These are phyloP conservation scores for Artemisia tridentata DNA, from an alignment of 129 eudicot genomes.

Conservation along the genomic window DNA sequence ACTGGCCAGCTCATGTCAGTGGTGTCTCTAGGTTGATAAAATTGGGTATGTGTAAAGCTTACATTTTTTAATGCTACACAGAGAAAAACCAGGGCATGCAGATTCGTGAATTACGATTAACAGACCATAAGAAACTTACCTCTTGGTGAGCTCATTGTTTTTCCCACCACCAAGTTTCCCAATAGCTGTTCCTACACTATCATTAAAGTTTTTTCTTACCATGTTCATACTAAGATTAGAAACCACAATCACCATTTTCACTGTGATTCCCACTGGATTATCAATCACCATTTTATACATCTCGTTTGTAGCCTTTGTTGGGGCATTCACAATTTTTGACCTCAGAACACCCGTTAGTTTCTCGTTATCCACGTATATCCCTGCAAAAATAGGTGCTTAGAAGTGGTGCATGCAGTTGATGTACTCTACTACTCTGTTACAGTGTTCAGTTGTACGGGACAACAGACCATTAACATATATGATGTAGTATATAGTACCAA, in stretches of 20 bases:
- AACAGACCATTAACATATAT: background rate
- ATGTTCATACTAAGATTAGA: conserved; percentile 62
- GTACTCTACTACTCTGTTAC: background rate
- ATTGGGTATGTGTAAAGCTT: no score
- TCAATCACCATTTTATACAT: conserved; percentile 65
- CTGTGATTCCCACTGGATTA: conserved; percentile 52
- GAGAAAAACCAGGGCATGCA: no score
- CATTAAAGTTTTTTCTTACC: conserved; percentile 67
- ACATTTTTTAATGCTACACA: no score
- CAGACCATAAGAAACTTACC: conserved; percentile 22
- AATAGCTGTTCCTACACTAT: conserved; percentile 63
- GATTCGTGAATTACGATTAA: background rate
- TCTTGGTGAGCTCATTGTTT: conserved; percentile 59
- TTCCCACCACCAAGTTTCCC: conserved; percentile 62
- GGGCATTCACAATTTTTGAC: conserved; percentile 44
- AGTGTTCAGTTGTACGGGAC: background rate
- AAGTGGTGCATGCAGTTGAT: background rate
- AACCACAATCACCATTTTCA: conserved; percentile 58
- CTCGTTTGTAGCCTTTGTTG: conserved; percentile 56
- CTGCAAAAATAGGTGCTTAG: conserved; percentile 32
- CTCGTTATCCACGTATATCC: conserved; percentile 53
- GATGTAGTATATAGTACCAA: background rate
- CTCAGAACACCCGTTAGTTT: conserved; percentile 44
- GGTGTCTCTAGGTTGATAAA: no score
- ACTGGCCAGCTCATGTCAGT: no score